Percentiles rank a stretch among this genome's conserved stretches.
These are phyloP conservation scores for Picea sitchensis DNA, from an alignment of 75 land plant genomes.

Conservation along the genomic window DNA sequence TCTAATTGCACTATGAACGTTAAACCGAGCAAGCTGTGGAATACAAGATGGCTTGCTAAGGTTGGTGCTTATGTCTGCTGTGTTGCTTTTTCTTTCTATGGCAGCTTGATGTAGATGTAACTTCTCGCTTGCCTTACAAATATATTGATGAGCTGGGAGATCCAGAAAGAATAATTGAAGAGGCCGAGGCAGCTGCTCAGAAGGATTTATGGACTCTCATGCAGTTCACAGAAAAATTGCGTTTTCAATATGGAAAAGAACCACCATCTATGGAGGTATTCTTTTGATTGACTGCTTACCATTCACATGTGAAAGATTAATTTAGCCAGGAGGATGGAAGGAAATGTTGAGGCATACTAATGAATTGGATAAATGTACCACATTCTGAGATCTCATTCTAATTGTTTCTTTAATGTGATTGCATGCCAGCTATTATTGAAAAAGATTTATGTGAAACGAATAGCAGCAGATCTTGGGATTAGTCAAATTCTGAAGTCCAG, in stretches of 20 bases:
- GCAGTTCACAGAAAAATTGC: conserved; percentile 80
- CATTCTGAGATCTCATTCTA: not conserved
- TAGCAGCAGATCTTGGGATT: conserved; percentile 96
- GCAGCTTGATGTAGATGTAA: conserved; percentile 71
- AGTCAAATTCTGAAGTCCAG: conserved; percentile 52
- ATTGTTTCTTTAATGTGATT: conserved; percentile 4
- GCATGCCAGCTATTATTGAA: conserved; percentile 61
- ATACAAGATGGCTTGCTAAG: not conserved
- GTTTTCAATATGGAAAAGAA: conserved; percentile 84
- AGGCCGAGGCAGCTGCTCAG: conserved; percentile 81
- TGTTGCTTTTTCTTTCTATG: not conserved
- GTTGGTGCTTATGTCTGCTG: not conserved
- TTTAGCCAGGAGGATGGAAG: not conserved
- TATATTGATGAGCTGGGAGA: conserved; percentile 76
- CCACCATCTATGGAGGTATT: conserved; percentile 84
- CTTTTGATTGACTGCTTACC: not conserved
- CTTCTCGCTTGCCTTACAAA: conserved; percentile 63
- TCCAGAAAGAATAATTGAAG: conserved; percentile 55
- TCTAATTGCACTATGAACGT: not conserved
- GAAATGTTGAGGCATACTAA: not conserved
- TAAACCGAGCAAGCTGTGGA: not conserved
- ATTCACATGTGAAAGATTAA: not conserved
- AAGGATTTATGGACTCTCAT: conserved; percentile 69
- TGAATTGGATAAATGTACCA: not conserved
- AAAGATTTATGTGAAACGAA: conserved; percentile 79